These are phyloP conservation scores for Larix sibirica DNA, from an alignment of 83 land plant species.

Conservation along the genomic window DNA sequence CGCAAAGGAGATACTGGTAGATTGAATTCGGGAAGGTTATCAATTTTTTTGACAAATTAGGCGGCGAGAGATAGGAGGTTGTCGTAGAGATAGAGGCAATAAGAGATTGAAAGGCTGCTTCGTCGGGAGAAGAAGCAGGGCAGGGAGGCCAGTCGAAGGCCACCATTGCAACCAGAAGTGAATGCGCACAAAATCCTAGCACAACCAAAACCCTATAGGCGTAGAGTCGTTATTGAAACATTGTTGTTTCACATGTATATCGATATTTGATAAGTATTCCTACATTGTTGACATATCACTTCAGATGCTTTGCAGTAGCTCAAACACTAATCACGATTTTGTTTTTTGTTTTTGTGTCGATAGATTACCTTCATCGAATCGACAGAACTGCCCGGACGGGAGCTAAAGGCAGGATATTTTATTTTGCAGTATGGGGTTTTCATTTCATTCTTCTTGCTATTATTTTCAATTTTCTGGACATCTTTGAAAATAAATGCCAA, in stretches of 20 bases:
- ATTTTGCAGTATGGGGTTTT: neutral
- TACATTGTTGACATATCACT: neutral
- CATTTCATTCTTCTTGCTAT: neutral
- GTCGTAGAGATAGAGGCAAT: too few relatives aligned
- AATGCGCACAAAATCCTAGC: too few relatives aligned
- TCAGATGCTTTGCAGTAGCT: neutral
- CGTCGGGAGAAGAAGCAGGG: too few relatives aligned
- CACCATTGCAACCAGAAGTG: too few relatives aligned
- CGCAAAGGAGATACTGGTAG: too few relatives aligned
- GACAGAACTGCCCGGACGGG: slow-evolving; percentile 99
- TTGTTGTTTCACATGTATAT: neutral
- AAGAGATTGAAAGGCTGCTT: too few relatives aligned
- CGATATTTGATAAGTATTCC: neutral
- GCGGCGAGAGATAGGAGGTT: too few relatives aligned
- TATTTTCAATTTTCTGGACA: neutral
- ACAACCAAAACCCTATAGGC: too few relatives aligned
- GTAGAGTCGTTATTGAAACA: too few relatives aligned
- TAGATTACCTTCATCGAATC: slow-evolving; percentile 91
- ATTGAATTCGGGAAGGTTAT: too few relatives aligned
- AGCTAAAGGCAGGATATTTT: slow-evolving; percentile 69
- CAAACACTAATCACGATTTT: neutral
- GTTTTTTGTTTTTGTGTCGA: slow-evolving; percentile 32
- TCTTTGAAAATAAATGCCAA: neutral
- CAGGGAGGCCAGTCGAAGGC: too few relatives aligned
- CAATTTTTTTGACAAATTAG: too few relatives aligned